These are phyloP conservation scores for Citropsis articulata DNA, from an alignment of 345 rosid genomes.

Conservation along the genomic window DNA sequence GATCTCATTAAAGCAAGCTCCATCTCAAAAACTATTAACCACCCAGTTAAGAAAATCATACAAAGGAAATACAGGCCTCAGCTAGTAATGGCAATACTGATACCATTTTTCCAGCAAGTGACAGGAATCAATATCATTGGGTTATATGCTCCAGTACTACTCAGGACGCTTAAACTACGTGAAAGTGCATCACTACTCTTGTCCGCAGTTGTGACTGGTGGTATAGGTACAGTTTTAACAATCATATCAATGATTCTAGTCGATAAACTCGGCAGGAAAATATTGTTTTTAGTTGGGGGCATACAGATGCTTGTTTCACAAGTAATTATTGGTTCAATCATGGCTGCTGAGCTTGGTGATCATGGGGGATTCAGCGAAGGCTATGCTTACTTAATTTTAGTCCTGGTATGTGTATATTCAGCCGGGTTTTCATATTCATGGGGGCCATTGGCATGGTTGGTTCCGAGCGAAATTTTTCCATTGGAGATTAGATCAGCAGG, in stretches of 20 bases:
- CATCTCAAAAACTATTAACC: conserved; percentile 22
- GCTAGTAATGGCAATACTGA: conserved; percentile 58
- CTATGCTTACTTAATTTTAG: background rate
- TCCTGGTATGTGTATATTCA: conserved; percentile 35
- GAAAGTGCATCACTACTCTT: conserved; percentile 50
- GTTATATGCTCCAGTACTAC: conserved; percentile 69
- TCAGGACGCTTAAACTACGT: conserved; percentile 61
- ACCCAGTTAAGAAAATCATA: conserved; percentile 42
- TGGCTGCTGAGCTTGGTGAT: background rate
- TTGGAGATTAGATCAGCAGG: conserved; percentile 44
- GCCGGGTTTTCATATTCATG: conserved; percentile 57
- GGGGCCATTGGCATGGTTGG: no score
- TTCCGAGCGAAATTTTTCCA: no score
- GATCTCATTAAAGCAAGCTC: conserved; percentile 8
- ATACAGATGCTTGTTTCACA: background rate
- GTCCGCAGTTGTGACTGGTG: conserved; percentile 50
- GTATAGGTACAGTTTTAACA: conserved; percentile 39
- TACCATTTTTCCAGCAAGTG: conserved; percentile 73
- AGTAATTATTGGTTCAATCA: background rate
- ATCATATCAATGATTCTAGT: conserved; percentile 52
- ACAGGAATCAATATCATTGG: conserved; percentile 69
- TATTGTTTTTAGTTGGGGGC: conserved; percentile 47
- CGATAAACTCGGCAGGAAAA: conserved; percentile 56
- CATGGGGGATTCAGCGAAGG: background rate
- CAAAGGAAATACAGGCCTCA: conserved; percentile 60